Conservation (phyloP, 179 eudicot species). For the Drosera spatulata region DNA sequence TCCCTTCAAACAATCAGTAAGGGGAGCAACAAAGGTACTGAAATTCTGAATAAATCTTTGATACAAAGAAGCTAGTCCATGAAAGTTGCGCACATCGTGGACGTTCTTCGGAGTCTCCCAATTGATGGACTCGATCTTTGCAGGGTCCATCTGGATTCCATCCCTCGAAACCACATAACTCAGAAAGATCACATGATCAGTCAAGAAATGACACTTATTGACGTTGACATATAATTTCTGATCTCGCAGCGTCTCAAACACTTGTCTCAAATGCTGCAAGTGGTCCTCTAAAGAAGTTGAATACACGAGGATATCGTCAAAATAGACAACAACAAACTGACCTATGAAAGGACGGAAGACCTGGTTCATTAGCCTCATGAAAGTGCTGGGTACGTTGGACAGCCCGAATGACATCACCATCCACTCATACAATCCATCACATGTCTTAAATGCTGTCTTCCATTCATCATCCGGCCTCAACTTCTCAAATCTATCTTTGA, state of each 20-base stretch:
- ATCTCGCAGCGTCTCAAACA: not conserved
- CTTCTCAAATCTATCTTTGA: not conserved
- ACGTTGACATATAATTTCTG: not conserved
- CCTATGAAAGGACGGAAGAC: not conserved
- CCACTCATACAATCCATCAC: not conserved
- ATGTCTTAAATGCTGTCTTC: not conserved
- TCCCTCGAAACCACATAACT: too few relatives aligned
- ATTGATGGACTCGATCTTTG: not conserved
- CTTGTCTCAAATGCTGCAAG: not conserved
- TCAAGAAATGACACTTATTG: not conserved
- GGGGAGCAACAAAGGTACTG: not conserved
- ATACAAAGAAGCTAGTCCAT: not conserved
- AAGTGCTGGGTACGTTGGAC: not conserved
- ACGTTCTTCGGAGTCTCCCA: not conserved
- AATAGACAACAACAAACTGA: not conserved
- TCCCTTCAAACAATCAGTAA: not conserved
- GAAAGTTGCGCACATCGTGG: not conserved
- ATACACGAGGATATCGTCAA: not conserved
- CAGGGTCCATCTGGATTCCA: not conserved
- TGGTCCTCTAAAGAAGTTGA: not conserved
- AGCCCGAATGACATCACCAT: not conserved
- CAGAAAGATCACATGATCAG: too few relatives aligned
- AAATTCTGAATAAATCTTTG: not conserved
- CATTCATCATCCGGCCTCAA: not conserved
- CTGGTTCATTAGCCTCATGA: not conserved